phyloP scores from a whole-genome alignment of 306 rosid genomes.

The Ammopiptanthus mongolicus region DNA sequence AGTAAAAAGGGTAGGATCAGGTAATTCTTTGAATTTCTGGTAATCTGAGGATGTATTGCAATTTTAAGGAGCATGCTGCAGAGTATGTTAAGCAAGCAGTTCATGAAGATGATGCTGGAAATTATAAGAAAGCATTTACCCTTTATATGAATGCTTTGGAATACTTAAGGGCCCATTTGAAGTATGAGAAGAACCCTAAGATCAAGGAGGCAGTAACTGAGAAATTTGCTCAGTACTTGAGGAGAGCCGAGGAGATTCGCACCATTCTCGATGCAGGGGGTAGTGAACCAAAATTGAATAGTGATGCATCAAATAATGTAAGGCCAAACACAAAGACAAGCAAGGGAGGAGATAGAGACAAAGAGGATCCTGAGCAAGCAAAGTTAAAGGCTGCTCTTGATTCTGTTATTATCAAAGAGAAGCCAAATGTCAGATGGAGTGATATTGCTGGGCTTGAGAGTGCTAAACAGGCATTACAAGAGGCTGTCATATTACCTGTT shows the following conservation, averaged over 20 bases:
- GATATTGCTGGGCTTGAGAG: constrained; percentile 79
- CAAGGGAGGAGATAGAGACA: constrained; percentile 40
- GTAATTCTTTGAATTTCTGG: background rate
- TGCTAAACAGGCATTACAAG: constrained; percentile 78
- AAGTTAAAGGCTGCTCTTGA: constrained; percentile 65
- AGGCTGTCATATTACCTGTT: constrained; percentile 74
- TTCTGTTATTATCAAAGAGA: constrained; percentile 74
- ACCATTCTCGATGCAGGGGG: constrained; percentile 65
- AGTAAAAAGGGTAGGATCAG: background rate
- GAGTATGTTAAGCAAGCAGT: constrained; percentile 79
- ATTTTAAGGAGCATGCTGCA: constrained; percentile 74
- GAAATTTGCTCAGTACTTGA: constrained; percentile 71
- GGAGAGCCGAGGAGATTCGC: constrained; percentile 83
- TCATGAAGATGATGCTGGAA: constrained; percentile 71
- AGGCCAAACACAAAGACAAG: constrained; percentile 58
- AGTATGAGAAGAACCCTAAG: constrained; percentile 82
- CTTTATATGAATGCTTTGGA: constrained; percentile 75
- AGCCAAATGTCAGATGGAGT: constrained; percentile 74
- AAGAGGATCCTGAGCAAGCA: constrained; percentile 74
- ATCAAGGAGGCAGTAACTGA: constrained; percentile 68
- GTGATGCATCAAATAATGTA: constrained; percentile 47
- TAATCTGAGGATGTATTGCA: constrained; percentile 59
- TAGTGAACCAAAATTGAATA: constrained; percentile 44
- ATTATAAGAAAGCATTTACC: constrained; percentile 68
- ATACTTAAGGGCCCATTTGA: constrained; percentile 66